Percentiles rank a stretch among this genome's conserved stretches.
Conservation (phyloP, 2,329 filamentous ascomycete genomes). For the Coniella vitis region DNA sequence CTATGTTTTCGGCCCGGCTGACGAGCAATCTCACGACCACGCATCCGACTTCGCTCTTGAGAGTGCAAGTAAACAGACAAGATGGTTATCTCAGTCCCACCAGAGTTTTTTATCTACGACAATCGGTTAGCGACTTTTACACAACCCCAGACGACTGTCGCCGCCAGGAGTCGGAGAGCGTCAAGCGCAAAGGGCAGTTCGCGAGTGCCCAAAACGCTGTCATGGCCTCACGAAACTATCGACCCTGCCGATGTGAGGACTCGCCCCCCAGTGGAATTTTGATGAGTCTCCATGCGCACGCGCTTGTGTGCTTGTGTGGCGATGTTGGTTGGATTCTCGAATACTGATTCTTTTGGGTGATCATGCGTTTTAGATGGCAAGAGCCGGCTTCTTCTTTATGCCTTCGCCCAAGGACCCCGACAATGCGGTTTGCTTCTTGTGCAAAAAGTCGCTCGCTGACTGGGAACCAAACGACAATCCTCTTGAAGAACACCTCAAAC, state of each 20-base stretch:
- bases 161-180: slow-evolving; percentile 56
- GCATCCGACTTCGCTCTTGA: no score
- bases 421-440: slow-evolving; percentile 86
- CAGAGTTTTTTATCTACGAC: slow-evolving; percentile 55
- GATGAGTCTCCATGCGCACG: neutral
- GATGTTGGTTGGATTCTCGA: neutral
- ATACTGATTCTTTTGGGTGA: neutral
- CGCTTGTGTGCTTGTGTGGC: slow-evolving; percentile 14
- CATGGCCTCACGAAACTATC: slow-evolving; percentile 67
- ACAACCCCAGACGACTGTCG: slow-evolving; percentile 44
- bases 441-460: slow-evolving; percentile 75
- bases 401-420: slow-evolving; percentile 71
- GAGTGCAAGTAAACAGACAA: no score
- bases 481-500: slow-evolving; percentile 75
- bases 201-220: slow-evolving; percentile 48
- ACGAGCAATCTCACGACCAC: no score
- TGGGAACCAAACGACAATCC: slow-evolving; percentile 89
- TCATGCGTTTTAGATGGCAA: slow-evolving; percentile 58
- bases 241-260: slow-evolving; percentile 55
- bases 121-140: slow-evolving; percentile 78
- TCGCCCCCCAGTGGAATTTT: neutral
- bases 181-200: slow-evolving; percentile 51
- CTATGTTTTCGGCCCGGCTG: no score
- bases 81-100: slow-evolving; percentile 21
- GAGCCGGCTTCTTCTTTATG: slow-evolving; percentile 85